Evolutionary conservation across 192 early-diverging fungal species (phyloP).

Genomic region (Anaeromyces robustus): DNA sequence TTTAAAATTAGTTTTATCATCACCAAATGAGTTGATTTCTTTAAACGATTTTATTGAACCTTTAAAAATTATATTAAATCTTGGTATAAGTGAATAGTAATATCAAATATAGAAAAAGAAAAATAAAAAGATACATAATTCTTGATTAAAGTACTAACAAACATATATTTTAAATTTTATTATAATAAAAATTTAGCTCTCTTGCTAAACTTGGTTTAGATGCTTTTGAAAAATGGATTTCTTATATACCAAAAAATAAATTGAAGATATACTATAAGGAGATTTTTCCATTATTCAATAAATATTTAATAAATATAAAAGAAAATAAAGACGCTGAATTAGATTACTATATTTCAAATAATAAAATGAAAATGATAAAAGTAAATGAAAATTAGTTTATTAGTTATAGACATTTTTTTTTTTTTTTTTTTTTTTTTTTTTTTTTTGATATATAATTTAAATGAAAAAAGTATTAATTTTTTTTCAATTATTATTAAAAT

Average conservation of each 20-base stretch:
- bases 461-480: too few relatives aligned
- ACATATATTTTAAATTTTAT: too few relatives aligned
- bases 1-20: constrained; percentile 40
- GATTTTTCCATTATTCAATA: constrained; percentile 43
- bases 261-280: constrained; percentile 12
- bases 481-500: neutral
- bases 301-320: constrained; percentile 37
- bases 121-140: too few relatives aligned
- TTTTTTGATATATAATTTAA: too few relatives aligned
- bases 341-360: neutral
- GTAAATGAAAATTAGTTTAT: neutral
- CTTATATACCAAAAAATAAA: constrained; percentile 7
- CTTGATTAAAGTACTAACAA: too few relatives aligned
- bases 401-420: too few relatives aligned
- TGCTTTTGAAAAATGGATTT: constrained; percentile 37
- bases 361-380: neutral
- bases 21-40: constrained; percentile 36
- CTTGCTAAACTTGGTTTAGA: constrained; percentile 44
- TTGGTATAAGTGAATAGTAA: constrained; percentile 32
- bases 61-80: constrained; percentile 39
- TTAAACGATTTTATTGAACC: constrained; percentile 30
- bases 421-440: too few relatives aligned
- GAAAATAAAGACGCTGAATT: constrained; percentile 2
- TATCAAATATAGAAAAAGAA: too few relatives aligned
- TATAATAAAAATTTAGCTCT: too few relatives aligned